Evolutionary conservation across 1,284 basidiomycete genomes (phyloP).

Genomic region (Ceratobasidium sp.): DNA sequence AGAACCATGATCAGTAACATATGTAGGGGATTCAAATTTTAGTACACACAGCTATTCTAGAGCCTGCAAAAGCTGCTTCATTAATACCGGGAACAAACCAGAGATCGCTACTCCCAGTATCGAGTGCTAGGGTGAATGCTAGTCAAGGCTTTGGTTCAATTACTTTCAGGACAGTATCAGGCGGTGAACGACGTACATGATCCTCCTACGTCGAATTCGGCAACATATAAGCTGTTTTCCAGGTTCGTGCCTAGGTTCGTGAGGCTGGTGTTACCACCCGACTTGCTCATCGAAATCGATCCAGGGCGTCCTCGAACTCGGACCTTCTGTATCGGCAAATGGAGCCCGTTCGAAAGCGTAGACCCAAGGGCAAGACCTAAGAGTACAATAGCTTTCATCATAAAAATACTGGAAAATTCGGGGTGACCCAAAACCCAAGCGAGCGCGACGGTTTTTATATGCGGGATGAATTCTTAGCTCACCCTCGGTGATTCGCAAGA

Average conservation of each 20-base stretch:
- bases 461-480: neutral
- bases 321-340: conserved; percentile 12
- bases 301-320: neutral
- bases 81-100: conserved; percentile 5
- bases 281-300: conserved; percentile 3
- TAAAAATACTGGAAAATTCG: neutral
- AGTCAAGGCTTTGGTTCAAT: neutral
- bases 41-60: neutral
- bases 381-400: neutral
- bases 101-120: conserved; percentile 32
- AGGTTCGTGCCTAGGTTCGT: too few species aligned
- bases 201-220: neutral
- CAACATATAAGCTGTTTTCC: conserved; percentile 12
- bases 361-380: conserved; percentile 13
- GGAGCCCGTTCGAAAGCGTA: conserved; percentile 11
- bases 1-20: too few species aligned
- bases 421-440: neutral
- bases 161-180: neutral
- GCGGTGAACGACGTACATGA: neutral
- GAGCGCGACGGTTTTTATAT: neutral
- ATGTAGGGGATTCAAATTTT: too few species aligned
- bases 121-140: conserved; percentile 19
- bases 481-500: neutral
- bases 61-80: conserved; percentile 2
- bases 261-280: neutral